Evolutionary conservation across 805 yeast genomes (phyloP).

Genomic region (Wickerhamomyces xylosicus): DNA sequence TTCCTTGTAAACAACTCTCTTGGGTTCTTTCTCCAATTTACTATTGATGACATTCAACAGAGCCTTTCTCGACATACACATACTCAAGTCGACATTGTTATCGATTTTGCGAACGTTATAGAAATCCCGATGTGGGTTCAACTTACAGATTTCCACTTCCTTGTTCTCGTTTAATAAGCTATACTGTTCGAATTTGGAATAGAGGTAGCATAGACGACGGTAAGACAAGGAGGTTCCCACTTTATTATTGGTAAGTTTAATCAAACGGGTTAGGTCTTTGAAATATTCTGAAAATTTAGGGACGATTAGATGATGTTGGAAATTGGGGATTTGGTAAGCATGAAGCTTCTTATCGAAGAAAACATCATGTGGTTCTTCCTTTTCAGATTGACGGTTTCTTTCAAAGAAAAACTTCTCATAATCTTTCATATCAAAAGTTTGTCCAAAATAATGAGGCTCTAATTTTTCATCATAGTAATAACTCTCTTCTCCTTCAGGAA

Average conservation of each 20-base stretch:
- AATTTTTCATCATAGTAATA: slow-evolving; percentile 16
- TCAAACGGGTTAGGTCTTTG: slow-evolving; percentile 19
- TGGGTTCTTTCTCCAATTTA: slow-evolving; percentile 25
- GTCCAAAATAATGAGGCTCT: slow-evolving; percentile 25
- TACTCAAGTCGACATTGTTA: slow-evolving; percentile 94
- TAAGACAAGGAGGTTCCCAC: slow-evolving; percentile 10
- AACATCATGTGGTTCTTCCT: slow-evolving; percentile 1
- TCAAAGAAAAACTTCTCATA: slow-evolving; percentile 9
- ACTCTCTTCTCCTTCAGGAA: slow-evolving; percentile 3
- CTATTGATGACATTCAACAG: slow-evolving; percentile 28
- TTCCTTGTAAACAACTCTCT: slow-evolving; percentile 22
- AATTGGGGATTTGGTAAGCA: slow-evolving; percentile 18
- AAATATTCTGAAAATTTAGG: slow-evolving; percentile 23
- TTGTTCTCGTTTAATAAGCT: slow-evolving; percentile 23
- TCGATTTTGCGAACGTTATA: slow-evolving; percentile 34
- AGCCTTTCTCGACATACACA: slow-evolving; percentile 97
- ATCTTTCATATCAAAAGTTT: slow-evolving; percentile 22
- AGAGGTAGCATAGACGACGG: slow-evolving; percentile 22
- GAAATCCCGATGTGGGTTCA: slow-evolving; percentile 32
- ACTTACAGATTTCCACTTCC: slow-evolving; percentile 25
- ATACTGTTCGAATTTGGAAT: slow-evolving; percentile 26
- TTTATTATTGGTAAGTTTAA: slow-evolving; percentile 10
- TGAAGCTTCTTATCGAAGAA: slow-evolving; percentile 5
- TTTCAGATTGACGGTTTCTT: not conserved
- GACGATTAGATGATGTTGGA: slow-evolving; percentile 4